Percentiles rank a stretch among this genome's conserved stretches.
Evolutionary conservation across 2,329 filamentous ascomycete species (phyloP).

Genomic region (Hymenoscyphus fraxineus): DNA sequence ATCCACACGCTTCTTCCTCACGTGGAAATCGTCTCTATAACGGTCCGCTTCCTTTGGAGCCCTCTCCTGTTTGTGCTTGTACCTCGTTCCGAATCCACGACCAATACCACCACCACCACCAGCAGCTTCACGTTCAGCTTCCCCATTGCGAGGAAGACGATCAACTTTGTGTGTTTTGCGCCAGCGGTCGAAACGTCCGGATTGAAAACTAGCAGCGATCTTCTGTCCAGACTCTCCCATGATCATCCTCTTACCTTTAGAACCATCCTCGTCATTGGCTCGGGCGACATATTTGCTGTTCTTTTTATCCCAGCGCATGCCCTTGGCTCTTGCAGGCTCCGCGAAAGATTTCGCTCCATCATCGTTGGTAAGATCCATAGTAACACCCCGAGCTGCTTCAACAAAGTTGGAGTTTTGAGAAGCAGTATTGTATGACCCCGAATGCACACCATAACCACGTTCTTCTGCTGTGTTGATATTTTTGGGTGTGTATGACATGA

Average conservation of each 20-base stretch:
- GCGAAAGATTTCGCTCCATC: conserved; percentile 77
- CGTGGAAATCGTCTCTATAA: conserved; percentile 84
- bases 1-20: conserved; percentile 82
- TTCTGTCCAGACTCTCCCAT: conserved; percentile 90
- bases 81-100: conserved; percentile 52
- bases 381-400: conserved; percentile 76
- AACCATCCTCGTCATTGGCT: conserved; percentile 93
- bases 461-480: conserved; percentile 80
- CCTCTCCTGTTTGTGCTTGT: conserved; percentile 81
- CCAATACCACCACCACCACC: conserved; percentile 34
- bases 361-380: conserved; percentile 92
- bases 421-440: conserved; percentile 56
- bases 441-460: conserved; percentile 88
- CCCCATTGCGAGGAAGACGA: conserved; percentile 75
- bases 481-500: conserved; percentile 93
- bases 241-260: conserved; percentile 67
- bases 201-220: conserved; percentile 90
- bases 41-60: conserved; percentile 93
- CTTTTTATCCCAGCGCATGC: conserved; percentile 96
- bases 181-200: conserved; percentile 91
- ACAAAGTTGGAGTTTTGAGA: conserved; percentile 68
- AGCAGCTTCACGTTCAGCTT: conserved; percentile 58
- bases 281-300: conserved; percentile 90
- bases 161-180: conserved; percentile 79
- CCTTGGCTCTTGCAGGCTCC: conserved; percentile 65